Evolutionary conservation across 352 stramenopile genomes (phyloP).

Genomic region (Pythium folliculosum): DNA sequence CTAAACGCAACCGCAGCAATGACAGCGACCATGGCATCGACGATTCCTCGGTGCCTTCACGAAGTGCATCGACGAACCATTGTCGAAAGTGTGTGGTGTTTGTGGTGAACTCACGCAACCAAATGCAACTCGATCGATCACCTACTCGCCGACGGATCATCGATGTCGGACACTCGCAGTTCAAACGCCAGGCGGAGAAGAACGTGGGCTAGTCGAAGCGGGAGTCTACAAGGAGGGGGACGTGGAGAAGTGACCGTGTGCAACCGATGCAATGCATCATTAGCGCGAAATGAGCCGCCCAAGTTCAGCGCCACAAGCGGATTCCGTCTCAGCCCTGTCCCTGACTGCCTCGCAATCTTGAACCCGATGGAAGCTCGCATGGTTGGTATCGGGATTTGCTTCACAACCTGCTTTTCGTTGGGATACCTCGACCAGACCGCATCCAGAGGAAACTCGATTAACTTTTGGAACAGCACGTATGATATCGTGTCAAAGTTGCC

Average conservation of each 20-base stretch:
- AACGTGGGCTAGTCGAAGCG: slow-evolving; percentile 2
- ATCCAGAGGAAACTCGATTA: slow-evolving; percentile 11
- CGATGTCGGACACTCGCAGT: neutral
- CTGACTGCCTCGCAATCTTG: neutral
- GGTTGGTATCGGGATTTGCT: slow-evolving; percentile 13
- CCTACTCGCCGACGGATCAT: neutral
- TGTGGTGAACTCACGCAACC: slow-evolving; percentile 6
- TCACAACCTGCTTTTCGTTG: slow-evolving; percentile 7
- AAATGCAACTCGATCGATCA: neutral
- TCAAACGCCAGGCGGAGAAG: neutral
- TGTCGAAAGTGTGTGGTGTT: neutral
- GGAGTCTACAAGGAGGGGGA: neutral
- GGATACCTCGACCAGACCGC: neutral
- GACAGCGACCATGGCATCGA: neutral
- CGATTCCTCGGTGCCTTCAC: slow-evolving; percentile 1
- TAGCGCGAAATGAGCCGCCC: neutral
- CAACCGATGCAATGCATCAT: neutral
- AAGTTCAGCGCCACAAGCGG: slow-evolving; percentile 12
- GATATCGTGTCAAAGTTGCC: slow-evolving; percentile 7
- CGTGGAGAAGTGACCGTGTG: neutral
- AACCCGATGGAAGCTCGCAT: slow-evolving; percentile 13
- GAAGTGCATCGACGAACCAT: slow-evolving; percentile 9
- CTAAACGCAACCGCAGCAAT: neutral
- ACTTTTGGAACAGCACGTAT: slow-evolving; percentile 18
- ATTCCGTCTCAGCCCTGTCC: neutral